Percentiles rank a stretch among this genome's conserved stretches.
Conservation (phyloP, 305 asterid genomes). For the Petunia hybrid region DNA sequence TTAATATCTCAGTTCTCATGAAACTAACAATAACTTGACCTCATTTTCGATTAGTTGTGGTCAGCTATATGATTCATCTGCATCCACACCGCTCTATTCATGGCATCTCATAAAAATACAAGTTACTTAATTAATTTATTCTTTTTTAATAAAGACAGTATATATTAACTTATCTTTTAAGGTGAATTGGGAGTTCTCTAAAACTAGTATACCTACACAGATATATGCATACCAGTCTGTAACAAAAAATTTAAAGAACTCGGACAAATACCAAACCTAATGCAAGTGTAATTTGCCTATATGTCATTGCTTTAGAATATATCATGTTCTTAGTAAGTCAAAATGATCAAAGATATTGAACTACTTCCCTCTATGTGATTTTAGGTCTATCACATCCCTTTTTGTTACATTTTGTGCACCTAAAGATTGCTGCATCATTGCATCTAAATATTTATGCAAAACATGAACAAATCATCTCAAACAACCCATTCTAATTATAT, state of each 20-base stretch:
- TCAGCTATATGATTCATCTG: background rate
- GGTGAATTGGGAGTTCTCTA: background rate
- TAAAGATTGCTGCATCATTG: background rate
- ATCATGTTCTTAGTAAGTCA: background rate
- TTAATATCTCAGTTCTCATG: slow-evolving; percentile 13
- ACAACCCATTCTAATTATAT: background rate
- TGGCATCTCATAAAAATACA: background rate
- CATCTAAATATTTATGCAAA: background rate
- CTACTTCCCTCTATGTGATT: slow-evolving; percentile 1
- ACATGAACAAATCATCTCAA: background rate
- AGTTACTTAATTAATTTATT: background rate
- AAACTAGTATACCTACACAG: background rate
- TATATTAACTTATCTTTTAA: background rate
- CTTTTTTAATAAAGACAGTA: too few relatives aligned
- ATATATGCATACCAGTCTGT: background rate
- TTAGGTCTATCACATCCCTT: background rate
- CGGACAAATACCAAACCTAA: background rate
- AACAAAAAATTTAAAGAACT: background rate
- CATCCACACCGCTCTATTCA: slow-evolving; percentile 12
- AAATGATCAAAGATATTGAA: background rate
- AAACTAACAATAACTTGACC: slow-evolving; percentile 17
- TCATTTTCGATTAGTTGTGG: background rate
- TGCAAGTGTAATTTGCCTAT: slow-evolving; percentile 1
- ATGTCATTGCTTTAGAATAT: background rate
- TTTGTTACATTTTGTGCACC: slow-evolving; percentile 5